These are phyloP conservation scores for Pugionium cornutum DNA, from an alignment of 345 rosid species.

Conservation along the genomic window DNA sequence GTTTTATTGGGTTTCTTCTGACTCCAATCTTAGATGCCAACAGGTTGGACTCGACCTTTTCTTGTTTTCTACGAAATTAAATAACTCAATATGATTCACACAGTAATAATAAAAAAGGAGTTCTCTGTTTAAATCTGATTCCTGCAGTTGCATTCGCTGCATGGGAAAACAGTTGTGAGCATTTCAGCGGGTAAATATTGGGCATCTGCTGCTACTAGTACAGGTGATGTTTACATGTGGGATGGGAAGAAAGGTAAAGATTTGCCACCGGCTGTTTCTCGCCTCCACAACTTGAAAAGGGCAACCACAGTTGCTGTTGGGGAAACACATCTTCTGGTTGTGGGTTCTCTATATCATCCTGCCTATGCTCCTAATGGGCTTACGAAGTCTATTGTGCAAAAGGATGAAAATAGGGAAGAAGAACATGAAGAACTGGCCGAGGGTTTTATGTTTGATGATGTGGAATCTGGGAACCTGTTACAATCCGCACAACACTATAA, in stretches of 20 bases:
- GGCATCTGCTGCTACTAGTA: conserved; percentile 76
- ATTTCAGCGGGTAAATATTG: conserved; percentile 95
- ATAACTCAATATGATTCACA: background rate
- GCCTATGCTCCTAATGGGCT: conserved; percentile 46
- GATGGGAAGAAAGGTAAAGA: conserved; percentile 73
- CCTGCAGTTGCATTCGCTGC: conserved; percentile 59
- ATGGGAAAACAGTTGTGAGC: conserved; percentile 64
- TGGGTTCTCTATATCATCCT: conserved; percentile 86
- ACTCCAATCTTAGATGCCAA: conserved; percentile 84
- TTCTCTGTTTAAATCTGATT: conserved; percentile 3
- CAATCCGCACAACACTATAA: conserved; percentile 38
- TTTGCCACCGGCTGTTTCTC: conserved; percentile 59
- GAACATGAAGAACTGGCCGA: conserved; percentile 62
- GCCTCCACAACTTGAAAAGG: conserved; percentile 79
- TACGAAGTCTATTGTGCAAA: conserved; percentile 38
- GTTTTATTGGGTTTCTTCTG: conserved; percentile 92
- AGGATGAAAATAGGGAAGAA: conserved; percentile 35
- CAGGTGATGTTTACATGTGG: conserved; percentile 95
- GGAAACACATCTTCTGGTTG: conserved; percentile 86
- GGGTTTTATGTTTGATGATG: conserved; percentile 57
- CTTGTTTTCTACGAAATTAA: background rate
- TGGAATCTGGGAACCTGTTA: conserved; percentile 42
- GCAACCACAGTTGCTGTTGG: conserved; percentile 91
- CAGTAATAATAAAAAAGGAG: background rate
- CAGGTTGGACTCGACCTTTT: conserved; percentile 55